Evolutionary conservation across 164 flowering plant genomes (phyloP).

Genomic region (Chimonanthus salicifolius): DNA sequence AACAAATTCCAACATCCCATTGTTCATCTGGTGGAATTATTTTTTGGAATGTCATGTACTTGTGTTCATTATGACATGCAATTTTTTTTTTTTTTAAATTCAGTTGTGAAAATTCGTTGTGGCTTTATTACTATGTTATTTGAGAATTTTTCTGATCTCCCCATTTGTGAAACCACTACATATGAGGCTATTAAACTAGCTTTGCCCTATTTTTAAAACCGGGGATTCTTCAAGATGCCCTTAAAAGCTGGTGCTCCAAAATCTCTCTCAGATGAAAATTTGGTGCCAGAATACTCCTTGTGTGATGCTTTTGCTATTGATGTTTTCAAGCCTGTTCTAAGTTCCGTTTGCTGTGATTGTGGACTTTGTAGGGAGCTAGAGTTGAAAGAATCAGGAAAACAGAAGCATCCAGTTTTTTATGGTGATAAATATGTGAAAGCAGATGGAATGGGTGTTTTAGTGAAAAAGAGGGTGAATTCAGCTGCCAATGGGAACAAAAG

Average conservation of each 20-base stretch:
- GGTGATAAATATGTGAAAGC: not conserved
- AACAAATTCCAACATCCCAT: not conserved
- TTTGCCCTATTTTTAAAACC: not conserved
- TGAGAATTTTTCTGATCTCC: not conserved
- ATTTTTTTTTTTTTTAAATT: too few relatives aligned
- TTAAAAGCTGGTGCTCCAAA: not conserved
- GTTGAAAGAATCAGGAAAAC: slow-evolving; percentile 1
- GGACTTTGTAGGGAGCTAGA: slow-evolving; percentile 4
- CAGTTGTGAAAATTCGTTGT: not conserved
- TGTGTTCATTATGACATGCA: not conserved
- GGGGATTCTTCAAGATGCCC: not conserved
- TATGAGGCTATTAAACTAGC: not conserved
- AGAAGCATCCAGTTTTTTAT: not conserved
- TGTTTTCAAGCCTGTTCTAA: not conserved
- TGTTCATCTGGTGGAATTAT: not conserved
- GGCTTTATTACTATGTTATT: not conserved
- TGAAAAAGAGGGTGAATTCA: slow-evolving; percentile 1
- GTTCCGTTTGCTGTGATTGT: not conserved
- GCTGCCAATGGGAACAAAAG: not conserved
- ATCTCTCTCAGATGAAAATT: not conserved
- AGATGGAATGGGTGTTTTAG: not conserved
- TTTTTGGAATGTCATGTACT: not conserved
- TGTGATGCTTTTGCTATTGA: not conserved
- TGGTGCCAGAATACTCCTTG: not conserved
- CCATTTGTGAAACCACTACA: not conserved